phyloP scores from a whole-genome alignment of 768 basidiomycete species.

The Leccinum boreale region DNA sequence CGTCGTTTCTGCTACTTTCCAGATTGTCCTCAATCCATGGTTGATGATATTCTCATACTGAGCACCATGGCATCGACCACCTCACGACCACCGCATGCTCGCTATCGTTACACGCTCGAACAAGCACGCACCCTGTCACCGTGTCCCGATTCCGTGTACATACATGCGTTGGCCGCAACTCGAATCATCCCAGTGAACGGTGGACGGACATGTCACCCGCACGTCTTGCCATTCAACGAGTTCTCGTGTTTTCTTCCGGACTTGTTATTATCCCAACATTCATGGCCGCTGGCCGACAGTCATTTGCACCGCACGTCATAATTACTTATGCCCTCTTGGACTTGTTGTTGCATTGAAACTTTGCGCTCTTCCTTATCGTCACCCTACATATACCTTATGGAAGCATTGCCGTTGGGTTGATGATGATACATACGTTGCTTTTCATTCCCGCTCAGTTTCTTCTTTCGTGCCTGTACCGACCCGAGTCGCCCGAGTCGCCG shows the following conservation, averaged over 20 bases:
- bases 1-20: not conserved
- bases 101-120: not conserved
- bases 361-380: not conserved
- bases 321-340: slow-evolving; percentile 12
- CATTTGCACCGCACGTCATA: slow-evolving; percentile 2
- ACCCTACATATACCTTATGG: not conserved
- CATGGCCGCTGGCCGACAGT: not conserved
- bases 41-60: slow-evolving; percentile 77
- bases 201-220: slow-evolving; percentile 10
- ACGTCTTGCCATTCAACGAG: not conserved
- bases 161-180: not conserved
- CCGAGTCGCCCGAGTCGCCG: too few species aligned
- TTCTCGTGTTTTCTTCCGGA: not conserved
- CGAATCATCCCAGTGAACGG: not conserved
- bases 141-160: not conserved
- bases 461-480: not conserved
- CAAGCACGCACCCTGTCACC: not conserved
- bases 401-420: not conserved
- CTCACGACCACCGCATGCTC: slow-evolving; percentile 10
- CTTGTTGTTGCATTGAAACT: slow-evolving; percentile 2
- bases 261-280: slow-evolving; percentile 19
- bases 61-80: slow-evolving; percentile 5
- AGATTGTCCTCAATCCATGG: slow-evolving; percentile 88
- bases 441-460: slow-evolving; percentile 20
- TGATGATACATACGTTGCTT: not conserved